Percentiles rank a stretch among this genome's conserved stretches.
These are phyloP conservation scores for Ormosia semicastrata DNA, from an alignment of 306 rosid genomes.

Conservation along the genomic window DNA sequence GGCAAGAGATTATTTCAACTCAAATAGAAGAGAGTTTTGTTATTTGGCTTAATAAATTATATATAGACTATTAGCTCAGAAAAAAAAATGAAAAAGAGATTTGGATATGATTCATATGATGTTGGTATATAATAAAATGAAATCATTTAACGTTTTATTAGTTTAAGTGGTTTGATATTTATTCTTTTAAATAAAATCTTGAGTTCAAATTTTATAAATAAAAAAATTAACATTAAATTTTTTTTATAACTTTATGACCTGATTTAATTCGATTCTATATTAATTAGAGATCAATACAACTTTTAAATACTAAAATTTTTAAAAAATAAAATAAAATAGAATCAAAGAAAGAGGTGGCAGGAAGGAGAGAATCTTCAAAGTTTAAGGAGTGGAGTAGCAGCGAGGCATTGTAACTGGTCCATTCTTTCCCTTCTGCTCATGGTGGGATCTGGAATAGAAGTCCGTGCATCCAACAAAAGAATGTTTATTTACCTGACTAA, in stretches of 20 bases:
- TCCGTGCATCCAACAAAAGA: neutral
- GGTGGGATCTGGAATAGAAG: constrained; percentile 12
- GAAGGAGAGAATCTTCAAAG: constrained; percentile 18
- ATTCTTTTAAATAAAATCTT: too few relatives aligned
- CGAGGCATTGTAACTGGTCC: neutral
- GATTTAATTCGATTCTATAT: too few relatives aligned
- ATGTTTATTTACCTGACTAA: neutral
- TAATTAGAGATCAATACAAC: too few relatives aligned
- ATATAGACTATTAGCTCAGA: neutral
- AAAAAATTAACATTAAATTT: too few relatives aligned
- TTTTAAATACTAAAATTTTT: too few relatives aligned
- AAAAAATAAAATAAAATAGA: neutral
- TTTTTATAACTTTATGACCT: too few relatives aligned
- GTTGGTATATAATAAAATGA: neutral
- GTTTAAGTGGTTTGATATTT: too few relatives aligned
- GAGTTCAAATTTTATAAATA: too few relatives aligned
- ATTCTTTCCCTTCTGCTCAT: constrained; percentile 9
- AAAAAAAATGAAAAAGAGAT: neutral
- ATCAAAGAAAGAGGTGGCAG: neutral
- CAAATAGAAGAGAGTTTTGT: too few relatives aligned
- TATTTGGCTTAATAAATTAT: neutral
- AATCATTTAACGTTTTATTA: neutral
- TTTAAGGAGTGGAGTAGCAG: neutral
- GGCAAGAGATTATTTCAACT: too few relatives aligned
- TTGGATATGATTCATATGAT: neutral